Evolutionary conservation across 805 yeast genomes (phyloP), one percentile per base, ranked within the genome.

Genomic region (Wickerhamiella domercqiae): DNA sequence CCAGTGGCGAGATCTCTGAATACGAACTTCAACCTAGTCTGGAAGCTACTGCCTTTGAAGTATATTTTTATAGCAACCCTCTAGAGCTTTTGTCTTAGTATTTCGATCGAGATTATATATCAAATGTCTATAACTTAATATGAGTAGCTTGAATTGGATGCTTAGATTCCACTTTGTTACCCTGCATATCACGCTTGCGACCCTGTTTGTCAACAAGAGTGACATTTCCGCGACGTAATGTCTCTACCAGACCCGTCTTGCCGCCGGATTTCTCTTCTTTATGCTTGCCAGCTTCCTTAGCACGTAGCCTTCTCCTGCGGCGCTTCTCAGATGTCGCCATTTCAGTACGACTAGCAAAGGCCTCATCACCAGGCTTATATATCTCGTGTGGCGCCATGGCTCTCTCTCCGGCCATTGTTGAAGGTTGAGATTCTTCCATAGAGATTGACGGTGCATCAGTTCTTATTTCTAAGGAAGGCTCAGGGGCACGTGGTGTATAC

Each of bases 391-490:
- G 98, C 2, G 98, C 98, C 50, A 90, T 66, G 35, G 79, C 71
- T 11, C 76, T 63, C 17, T 76, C 81, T 24, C 70, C 62, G 2
- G 90, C 72, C 61, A 80, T 66, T 26, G 84, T 75, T 40, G 82
- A 66, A 35, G 98, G 98, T 61, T 84, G 96, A 1, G 95, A 90
- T 53, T 90, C 97, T 60, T 87, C 98, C 94, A 87, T 81, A 2
- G 77, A 53, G 35, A 90, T 77, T 2, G 94, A 70, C 4, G 94
- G 76, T 0, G 80, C 67, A 39, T 86, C 78, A 28, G 84, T 82
- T 54, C 78, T 82, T 52, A 90, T 75, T 40, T 80, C 84, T 44
- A 87, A 62, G 17, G 76, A 61, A 49, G 81, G 78, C 55, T 80
- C 76, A 28, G 80, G 73, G 14, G 94, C 94, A 57, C 78, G 81